Percentiles rank a stretch among this genome's conserved stretches.
These are phyloP conservation scores for Dryas integrifolia DNA, from an alignment of 331 rosid genomes.

Conservation along the genomic window DNA sequence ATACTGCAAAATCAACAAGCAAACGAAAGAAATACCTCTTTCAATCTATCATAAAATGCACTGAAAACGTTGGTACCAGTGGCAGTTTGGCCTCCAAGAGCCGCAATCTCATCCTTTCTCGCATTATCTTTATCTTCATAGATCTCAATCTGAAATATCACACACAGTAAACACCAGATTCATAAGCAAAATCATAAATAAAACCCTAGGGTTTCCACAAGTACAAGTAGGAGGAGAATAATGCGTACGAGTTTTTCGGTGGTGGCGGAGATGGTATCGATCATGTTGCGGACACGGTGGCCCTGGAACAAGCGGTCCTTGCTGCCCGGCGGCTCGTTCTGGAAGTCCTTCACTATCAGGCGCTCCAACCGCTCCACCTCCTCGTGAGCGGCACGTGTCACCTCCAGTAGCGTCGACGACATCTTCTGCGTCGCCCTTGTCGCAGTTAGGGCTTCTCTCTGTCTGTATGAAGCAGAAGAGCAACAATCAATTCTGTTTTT, in stretches of 20 bases:
- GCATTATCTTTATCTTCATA: constrained; percentile 83
- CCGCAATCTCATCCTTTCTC: constrained; percentile 94
- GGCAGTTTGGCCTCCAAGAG: constrained; percentile 95
- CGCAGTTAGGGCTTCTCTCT: not conserved
- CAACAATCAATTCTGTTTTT: no score
- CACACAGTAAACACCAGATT: not conserved
- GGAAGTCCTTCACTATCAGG: constrained; percentile 79
- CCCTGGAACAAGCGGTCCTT: constrained; percentile 85
- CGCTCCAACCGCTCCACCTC: constrained; percentile 92
- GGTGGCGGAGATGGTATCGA: constrained; percentile 60
- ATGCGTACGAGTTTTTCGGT: constrained; percentile 62
- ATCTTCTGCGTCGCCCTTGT: constrained; percentile 31
- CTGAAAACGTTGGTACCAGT: constrained; percentile 81
- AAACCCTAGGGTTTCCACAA: constrained; percentile 1
- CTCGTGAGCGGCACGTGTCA: constrained; percentile 83
- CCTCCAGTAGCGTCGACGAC: constrained; percentile 95
- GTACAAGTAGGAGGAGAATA: not conserved
- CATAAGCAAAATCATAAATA: not conserved
- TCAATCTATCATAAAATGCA: constrained; percentile 91
- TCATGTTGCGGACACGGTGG: constrained; percentile 82
- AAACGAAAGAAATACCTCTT: constrained; percentile 54
- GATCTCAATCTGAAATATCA: constrained; percentile 53
- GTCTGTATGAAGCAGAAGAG: not conserved
- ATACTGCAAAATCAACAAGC: not conserved
- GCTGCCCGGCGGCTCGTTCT: constrained; percentile 60